These are phyloP conservation scores for Clausena lansium DNA, from an alignment of 345 rosid genomes.

Conservation along the genomic window DNA sequence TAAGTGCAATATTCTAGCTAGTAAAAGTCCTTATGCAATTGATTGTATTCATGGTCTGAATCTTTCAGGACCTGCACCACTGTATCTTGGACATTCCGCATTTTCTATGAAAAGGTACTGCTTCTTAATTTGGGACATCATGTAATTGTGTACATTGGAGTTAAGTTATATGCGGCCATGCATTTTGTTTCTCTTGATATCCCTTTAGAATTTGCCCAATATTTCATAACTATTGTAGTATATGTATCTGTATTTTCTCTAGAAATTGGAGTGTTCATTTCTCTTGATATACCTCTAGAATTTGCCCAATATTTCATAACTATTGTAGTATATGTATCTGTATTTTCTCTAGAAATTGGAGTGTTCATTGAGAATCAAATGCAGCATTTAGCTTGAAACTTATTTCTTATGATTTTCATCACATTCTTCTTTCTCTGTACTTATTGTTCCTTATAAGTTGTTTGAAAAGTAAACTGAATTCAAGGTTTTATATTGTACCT, in stretches of 20 bases:
- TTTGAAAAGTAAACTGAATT: neutral
- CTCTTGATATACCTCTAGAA: neutral
- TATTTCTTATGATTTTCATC: neutral
- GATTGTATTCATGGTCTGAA: conserved; percentile 7
- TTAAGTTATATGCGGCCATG: neutral
- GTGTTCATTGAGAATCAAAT: neutral
- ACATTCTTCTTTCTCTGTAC: neutral
- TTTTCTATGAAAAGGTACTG: conserved; percentile 84
- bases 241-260: neutral
- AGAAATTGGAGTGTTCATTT: neutral
- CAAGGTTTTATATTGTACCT: neutral
- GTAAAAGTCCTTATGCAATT: neutral
- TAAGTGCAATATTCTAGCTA: conserved; percentile 7
- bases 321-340: neutral
- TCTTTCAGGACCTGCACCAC: conserved; percentile 85
- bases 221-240: neutral
- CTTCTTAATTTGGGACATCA: conserved; percentile 11
- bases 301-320: neutral
- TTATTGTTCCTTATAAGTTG: neutral
- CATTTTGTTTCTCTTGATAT: neutral
- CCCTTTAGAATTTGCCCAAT: neutral
- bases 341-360: neutral
- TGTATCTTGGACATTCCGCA: conserved; percentile 88
- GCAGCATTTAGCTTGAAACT: conserved; percentile 6
- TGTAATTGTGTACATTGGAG: neutral